Base-by-base conservation (phyloP, 495 filamentous ascomycete species). In the Annulohypoxylon nitens region DNA sequence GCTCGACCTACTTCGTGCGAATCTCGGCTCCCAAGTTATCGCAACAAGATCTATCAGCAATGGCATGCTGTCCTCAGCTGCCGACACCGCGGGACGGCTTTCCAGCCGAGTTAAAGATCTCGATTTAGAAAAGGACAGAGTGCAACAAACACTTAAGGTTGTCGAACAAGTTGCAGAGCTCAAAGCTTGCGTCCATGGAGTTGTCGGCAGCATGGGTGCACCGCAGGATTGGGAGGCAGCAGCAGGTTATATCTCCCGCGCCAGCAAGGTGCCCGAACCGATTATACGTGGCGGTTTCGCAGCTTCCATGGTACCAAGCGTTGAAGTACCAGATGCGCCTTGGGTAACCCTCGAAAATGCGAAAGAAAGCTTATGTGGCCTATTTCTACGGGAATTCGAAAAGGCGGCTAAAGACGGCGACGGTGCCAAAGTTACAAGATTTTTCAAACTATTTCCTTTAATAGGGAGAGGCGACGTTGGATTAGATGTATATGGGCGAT, bases 151-250 rank as follows among this genome's bases (percentile, higher is more conserved):
- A 6, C 82, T 99, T 55, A 90, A 91, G 39, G 94, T 99, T 23
- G 96, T 98, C 3, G 95, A 98, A 76, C 95, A 97, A 79, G 97
- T 99, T 4, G 90, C 93, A 7, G 96, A 99, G 83, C 91, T 99
- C 54, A 98, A 98, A 80, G 90, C 95, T 6, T 99, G 96, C 76
- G 93, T 98, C 45, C 88, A 97, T 18, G 97, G 96, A n/a, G 94
- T 98, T 26, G 89, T 93, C 12, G 95, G 93, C 16, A 95, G 93
- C 45, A 98, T 99, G 96, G 97, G 96, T 11, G 96, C 94, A 2
- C 92, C 97, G 43, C 96, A 99, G 80, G 97, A 98, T 81, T 99
- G 97, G 97, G 96, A 99, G 82, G 95, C 91, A 0, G 96, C 96
- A 3, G 96, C 96, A 43, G 91, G 87, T 37, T 98, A 97, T 79